Evolutionary conservation across 2,329 filamentous ascomycete species (phyloP), one percentile per base, ranked within the genome.

Genomic region (Cladosporium halotolerans): DNA sequence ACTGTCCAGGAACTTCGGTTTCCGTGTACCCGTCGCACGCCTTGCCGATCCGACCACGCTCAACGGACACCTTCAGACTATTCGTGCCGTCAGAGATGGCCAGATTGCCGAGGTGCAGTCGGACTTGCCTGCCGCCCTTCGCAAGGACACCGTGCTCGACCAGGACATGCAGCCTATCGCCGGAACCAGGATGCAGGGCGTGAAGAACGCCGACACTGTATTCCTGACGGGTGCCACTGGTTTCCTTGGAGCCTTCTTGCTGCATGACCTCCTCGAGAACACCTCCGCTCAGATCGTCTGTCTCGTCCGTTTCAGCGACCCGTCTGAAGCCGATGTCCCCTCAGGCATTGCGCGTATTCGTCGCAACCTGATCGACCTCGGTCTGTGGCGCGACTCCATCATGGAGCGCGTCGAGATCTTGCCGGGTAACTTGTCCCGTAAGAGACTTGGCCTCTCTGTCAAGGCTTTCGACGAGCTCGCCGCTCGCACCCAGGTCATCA

Each of bases 331-430:
- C 16, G 82, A 85, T 58, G 73, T 79, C 11, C 79, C 85, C 3
- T 81, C 80, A 1, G 86, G 84, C 59, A 82, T 89, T 64, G 84
- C 86, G 3, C 79, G 87, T 56, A 78, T 92, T 55, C 83, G 88
- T 33, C 82, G 82, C 64, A 89, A 91, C 62, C 72, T 91, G 16
- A 79, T 91, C n/a, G 87, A 89, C 59, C 73, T 89, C 14, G 87
- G 87, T 1, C 73, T 91, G 1, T 92, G 88, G 88, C 78, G 81
- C 49, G 86, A 91, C 63, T 81, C 80, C 0, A 84, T 91, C 62
- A 82, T 90, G 66, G 87, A 91, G 63, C 84, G 88, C 8, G 83
- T 91, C 48, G 84, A 89, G 62, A 81, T 91, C 33, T 70, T 91
- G 8, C 83, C 86, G 0, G 88, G 85, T 41, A 89, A 90, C 64